Base-by-base conservation (phyloP, 2,329 filamentous ascomycete species). In the Calonectria montana region DNA sequence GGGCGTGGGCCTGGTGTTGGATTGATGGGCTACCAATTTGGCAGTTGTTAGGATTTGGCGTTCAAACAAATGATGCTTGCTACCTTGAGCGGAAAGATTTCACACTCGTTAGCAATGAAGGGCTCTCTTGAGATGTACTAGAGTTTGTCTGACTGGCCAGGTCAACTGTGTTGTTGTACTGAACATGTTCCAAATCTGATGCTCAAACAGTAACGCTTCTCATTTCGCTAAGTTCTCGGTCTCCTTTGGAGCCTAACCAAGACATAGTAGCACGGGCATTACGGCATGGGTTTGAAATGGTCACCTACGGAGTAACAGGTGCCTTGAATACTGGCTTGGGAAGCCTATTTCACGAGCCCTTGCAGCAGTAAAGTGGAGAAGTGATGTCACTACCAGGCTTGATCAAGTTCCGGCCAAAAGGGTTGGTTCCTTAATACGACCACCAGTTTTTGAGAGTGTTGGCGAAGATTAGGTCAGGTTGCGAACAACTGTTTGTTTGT, bases 41-140 rank as follows among this genome's bases (percentile, higher is more conserved):
- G 69, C 23, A 63, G 43, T 16, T 21, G 66, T 35, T n/a, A 16
- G 35, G 18, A 41, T 55, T 65, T 5, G 70, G 70, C 70, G 70
- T 72, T 72, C 23, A 23, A 47, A 65, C 61, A 69, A 35, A 21
- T 25, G 66, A 37, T 45, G 23, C 37, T 55, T 6, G 16, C n/a
- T 43, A 41, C 13, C 3, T 35, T 35, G 55, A 31, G 25, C 55
- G 23, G 43, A 27, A 63, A 53, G 18, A 21, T 15, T 57, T 39
- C 15, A 63, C 69, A 48, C 23, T 70, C 63, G 47, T 41, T 70
- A 31, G 21, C 27, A 67, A 57, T 63, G 21, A 12, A 15, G 4
- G 12, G 59, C 18, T 43, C 21, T 57, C 29, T 48, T 69, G 39
- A 37, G 10, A 35, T 25, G 31, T 27, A 23, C 29, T n/a, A 45